These are phyloP conservation scores for Nicotiana noctiflora DNA, from an alignment of 257 asterid genomes.

Conservation along the genomic window DNA sequence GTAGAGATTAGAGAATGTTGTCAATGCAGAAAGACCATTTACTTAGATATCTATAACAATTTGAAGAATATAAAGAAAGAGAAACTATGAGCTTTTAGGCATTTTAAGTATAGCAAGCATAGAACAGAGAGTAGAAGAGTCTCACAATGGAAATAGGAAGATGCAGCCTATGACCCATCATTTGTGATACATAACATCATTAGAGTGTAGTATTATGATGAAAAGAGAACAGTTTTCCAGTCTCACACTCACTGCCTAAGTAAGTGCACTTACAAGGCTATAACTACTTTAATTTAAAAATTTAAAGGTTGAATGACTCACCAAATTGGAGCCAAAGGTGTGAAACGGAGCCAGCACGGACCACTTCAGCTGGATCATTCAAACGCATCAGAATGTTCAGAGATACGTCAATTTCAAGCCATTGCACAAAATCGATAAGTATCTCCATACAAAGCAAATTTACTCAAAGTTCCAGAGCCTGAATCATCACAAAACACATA, in stretches of 20 bases:
- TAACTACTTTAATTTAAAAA: neutral
- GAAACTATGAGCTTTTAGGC: neutral
- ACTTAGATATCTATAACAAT: neutral
- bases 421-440: constrained; percentile 39
- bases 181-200: neutral
- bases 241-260: neutral
- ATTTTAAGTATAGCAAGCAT: neutral
- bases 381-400: constrained; percentile 40
- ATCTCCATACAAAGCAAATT: constrained; percentile 17
- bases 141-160: neutral
- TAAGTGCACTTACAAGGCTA: neutral
- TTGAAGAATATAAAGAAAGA: neutral
- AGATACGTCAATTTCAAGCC: constrained; percentile 42
- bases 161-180: neutral
- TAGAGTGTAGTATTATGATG: neutral
- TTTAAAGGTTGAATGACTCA: constrained; percentile 25
- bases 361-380: constrained; percentile 65
- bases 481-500: constrained; percentile 1
- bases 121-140: neutral
- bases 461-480: constrained; percentile 7
- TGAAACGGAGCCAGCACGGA: constrained; percentile 50
- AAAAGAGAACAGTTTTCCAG: neutral
- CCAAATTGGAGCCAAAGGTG: constrained; percentile 61
- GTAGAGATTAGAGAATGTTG: neutral
- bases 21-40: neutral